Evolutionary conservation across 805 yeast species (phyloP), one percentile per base, ranked within the genome.

Genomic region (Metschnikowia bowlesiae): DNA sequence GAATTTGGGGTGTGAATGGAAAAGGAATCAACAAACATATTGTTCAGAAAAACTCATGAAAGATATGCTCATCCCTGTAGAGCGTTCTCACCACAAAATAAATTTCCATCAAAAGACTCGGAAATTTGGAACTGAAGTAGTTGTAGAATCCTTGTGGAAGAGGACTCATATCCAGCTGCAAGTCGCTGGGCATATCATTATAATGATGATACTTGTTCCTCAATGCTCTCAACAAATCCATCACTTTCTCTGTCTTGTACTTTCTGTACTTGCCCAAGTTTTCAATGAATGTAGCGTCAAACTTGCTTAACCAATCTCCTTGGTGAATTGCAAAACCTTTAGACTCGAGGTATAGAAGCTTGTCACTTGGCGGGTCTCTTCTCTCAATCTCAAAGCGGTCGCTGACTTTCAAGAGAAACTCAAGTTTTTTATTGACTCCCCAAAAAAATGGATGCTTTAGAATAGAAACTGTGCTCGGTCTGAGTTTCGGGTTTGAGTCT

Each of bases 171-270:
- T 80, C 75, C 13, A 62, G 64, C 47, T 81, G 82, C 51, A 94
- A 74, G 11, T 73, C 79, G 8, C 69, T 75, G 1, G 97, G 96
- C 62, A 91, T 70, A 65, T 94, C 99, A 68, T 89, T 89, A 66
- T 79, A 92, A 66, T 94, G 99, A 66, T 94, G 98, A 62, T 89
- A 85, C 66, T 94, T 94, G 70, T 94, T 94, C 60, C 99, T 77
- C 58, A 94, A 67, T 0, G 97, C 97, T 51, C 99, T 74, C 51
- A 94, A 68, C 46, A 94, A 69, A 65, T 94, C 99, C 83, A 90
- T 82, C 42, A 94, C 68, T 59, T 83, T 87, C 50, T 79, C 82
- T 0, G 86, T 79, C 55, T 85, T 85, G 65, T 94, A 94, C 66
- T 89, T 91, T 58, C 99, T 78, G 65, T 89, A 94, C 62, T 88